Conservation (phyloP, 176 grass and related monocot species). For the Lolium multiflorum region DNA sequence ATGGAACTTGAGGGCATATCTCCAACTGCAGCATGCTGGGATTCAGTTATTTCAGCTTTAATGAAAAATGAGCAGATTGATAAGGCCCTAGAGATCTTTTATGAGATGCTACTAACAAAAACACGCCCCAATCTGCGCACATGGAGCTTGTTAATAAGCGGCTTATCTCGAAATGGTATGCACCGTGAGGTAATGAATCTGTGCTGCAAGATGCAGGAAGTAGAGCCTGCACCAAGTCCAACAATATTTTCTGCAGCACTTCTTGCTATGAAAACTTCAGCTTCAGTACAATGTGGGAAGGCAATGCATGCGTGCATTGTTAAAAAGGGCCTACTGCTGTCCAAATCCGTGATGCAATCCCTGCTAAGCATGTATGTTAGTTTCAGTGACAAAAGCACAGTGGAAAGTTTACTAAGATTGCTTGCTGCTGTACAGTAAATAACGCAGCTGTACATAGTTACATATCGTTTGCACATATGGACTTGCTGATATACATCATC, state of each 20-base stretch:
- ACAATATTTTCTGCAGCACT: slow-evolving; percentile 66
- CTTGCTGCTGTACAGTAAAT: slow-evolving; percentile 43
- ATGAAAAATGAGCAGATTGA: slow-evolving; percentile 42
- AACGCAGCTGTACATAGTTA: slow-evolving; percentile 9
- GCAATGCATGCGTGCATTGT: slow-evolving; percentile 48
- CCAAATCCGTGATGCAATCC: slow-evolving; percentile 34
- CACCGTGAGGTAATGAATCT: slow-evolving; percentile 54
- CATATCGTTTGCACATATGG: slow-evolving; percentile 16
- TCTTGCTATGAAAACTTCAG: slow-evolving; percentile 30
- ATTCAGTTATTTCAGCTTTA: slow-evolving; percentile 61
- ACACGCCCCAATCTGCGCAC: slow-evolving; percentile 64
- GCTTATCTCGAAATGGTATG: slow-evolving; percentile 61
- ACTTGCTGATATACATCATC: slow-evolving; percentile 1
- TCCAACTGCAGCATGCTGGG: slow-evolving; percentile 70
- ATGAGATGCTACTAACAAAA: slow-evolving; percentile 65
- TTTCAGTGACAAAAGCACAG: slow-evolving; percentile 25
- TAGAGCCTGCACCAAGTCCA: slow-evolving; percentile 61
- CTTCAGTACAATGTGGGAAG: slow-evolving; percentile 32
- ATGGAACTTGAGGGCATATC: slow-evolving; percentile 69
- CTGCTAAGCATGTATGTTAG: slow-evolving; percentile 54
- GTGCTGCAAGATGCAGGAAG: slow-evolving; percentile 60
- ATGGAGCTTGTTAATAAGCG: slow-evolving; percentile 59
- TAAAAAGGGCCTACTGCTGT: slow-evolving; percentile 49
- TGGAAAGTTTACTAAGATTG: slow-evolving; percentile 44
- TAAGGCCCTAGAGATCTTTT: slow-evolving; percentile 56